A percentile compares a stretch with the other conserved stretches of the same genome.
Evolutionary conservation across 805 yeast genomes (phyloP).

Genomic region (Pichia membranifaciens): DNA sequence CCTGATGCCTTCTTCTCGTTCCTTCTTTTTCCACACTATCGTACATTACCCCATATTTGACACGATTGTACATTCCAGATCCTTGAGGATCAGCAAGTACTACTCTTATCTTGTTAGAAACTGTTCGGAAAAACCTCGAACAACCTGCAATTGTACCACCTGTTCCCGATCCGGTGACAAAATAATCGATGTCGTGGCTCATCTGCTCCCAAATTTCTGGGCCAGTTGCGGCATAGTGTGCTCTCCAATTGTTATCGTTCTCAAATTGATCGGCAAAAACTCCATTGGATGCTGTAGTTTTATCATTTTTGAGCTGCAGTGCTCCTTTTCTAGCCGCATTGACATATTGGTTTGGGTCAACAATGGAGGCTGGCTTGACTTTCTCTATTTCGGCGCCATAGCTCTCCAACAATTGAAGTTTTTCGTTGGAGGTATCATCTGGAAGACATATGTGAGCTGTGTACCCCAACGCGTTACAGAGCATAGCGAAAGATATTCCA

Average conservation of each 20-base stretch:
- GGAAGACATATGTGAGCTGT: constrained; percentile 91
- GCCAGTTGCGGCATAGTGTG: constrained; percentile 79
- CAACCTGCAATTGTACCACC: constrained; percentile 98
- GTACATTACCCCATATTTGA: constrained; percentile 91
- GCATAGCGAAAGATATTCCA: constrained; percentile 86
- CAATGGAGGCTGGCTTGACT: constrained; percentile 92
- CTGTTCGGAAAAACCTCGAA: constrained; percentile 60
- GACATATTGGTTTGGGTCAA: constrained; percentile 88
- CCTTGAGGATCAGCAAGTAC: constrained; percentile 95
- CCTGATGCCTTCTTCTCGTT: constrained; percentile 90
- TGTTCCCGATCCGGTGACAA: constrained; percentile 91
- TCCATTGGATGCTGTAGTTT: constrained; percentile 43
- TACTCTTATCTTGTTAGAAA: constrained; percentile 38
- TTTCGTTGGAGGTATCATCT: constrained; percentile 86
- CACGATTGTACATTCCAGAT: constrained; percentile 79
- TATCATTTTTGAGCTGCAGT: constrained; percentile 38
- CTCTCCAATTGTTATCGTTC: constrained; percentile 82
- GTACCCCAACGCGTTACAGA: constrained; percentile 87
- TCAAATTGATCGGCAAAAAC: constrained; percentile 95
- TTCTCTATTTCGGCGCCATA: constrained; percentile 80
- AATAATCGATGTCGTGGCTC: constrained; percentile 58
- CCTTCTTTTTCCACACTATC: constrained; percentile 88
- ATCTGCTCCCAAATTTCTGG: constrained; percentile 86
- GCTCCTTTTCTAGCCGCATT: constrained; percentile 77
- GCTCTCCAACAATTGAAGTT: constrained; percentile 60